A percentile compares a stretch with the other conserved stretches of the same genome.
These are phyloP conservation scores for Sisymbrium altissimum DNA, from an alignment of 345 rosid genomes.

Conservation along the genomic window DNA sequence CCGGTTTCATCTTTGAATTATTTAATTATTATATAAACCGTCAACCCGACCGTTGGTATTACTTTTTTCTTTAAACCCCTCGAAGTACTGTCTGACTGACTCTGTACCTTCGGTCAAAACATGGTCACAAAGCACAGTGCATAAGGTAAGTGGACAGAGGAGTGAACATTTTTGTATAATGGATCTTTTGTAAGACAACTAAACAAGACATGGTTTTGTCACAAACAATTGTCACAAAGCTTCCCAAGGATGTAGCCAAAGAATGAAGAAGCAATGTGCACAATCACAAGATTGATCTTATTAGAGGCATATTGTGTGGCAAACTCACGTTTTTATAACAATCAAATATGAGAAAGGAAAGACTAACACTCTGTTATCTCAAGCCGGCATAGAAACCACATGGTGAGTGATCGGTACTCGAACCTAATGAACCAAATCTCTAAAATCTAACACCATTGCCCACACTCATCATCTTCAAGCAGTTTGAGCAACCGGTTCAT, in stretches of 20 bases:
- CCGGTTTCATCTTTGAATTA: not conserved
- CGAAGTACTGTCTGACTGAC: too few species aligned
- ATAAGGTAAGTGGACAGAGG: not conserved
- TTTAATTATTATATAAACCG: not conserved
- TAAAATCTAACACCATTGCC: not conserved
- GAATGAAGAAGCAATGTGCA: not conserved
- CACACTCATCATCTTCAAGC: constrained; percentile 21
- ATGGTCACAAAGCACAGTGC: not conserved
- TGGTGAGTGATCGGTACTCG: not conserved
- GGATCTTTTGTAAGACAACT: not conserved
- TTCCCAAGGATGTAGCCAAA: not conserved
- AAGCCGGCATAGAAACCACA: not conserved
- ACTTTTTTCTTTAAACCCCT: too few species aligned
- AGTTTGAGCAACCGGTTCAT: constrained; percentile 31
- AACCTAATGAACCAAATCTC: not conserved
- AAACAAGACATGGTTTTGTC: not conserved
- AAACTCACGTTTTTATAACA: constrained; percentile 3
- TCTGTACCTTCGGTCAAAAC: not conserved
- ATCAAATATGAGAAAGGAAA: not conserved
- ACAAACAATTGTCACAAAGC: not conserved
- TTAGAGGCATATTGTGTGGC: not conserved
- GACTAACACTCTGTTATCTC: not conserved
- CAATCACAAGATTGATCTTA: constrained; percentile 22
- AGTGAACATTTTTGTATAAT: not conserved
- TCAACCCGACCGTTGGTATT: not conserved